Evolutionary conservation across 306 rosid species (phyloP), one percentile per base, ranked within the genome.

Genomic region (Inga oerstediana): DNA sequence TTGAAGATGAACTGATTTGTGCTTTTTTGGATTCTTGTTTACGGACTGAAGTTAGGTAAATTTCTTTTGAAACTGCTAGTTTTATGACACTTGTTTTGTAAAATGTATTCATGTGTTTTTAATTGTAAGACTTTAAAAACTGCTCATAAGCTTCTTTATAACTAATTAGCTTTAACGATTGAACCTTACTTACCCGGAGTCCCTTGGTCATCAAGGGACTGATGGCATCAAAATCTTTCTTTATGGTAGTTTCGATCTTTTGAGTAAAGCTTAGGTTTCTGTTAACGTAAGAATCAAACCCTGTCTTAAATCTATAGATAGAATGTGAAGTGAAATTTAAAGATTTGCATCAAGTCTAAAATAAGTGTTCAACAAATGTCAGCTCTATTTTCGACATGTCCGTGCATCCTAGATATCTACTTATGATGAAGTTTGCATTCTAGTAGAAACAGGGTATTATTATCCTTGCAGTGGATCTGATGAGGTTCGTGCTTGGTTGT

Each of bases 401-500:
- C 12, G 48, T 68, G 24, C 72, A 5, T 64, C 41, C 7, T 34
- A 14, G 41, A 8, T 35, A 49, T 30, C 20, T 39, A 64, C 65
- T 20, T 11, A 3, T 68, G 32, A 3, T 68, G 32, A 67, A 68
- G 54, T 67, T 68, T 35, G 15, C 30, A 8, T 39, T 35, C 52
- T 34, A 16, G 59, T 68, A 75, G 43, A 46, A 75, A 30, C 41
- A 75, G 76, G 39, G 45, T 80, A 16, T 13, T 79, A 46, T 13
- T 79, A 46, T 39, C 2, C 13, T 46, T 44, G 67, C 39, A 49
- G 79, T 82, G 78, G 52, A 32, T 65, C 10, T 77, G 75, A 69
- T 65, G 76, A 62, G 39, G 54, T 74, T 37, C 62, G 61, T 35
- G 78, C 70, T 75, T 83, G 74, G 20, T 70, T 49, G 13, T 48